Base-by-base conservation (phyloP, 148 eudicot genomes). In the Pharnaceum exiguum region DNA sequence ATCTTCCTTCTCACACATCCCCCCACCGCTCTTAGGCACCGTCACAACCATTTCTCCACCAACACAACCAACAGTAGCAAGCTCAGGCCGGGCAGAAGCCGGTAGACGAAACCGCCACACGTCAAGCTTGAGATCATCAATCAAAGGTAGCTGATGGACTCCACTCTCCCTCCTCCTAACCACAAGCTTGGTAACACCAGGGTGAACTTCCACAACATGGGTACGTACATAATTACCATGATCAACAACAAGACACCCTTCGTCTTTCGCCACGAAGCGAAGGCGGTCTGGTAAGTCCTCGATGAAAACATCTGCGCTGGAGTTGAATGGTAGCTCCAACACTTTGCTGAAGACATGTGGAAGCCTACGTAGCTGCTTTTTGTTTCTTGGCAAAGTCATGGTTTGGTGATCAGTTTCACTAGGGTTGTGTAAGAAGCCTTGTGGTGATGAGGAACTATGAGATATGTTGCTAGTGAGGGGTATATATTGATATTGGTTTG, bases 31-130 rank as follows among this genome's bases (percentile, higher is more conserved):
- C 62, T 82, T 82, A 2, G 94, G 94, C 80, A 86, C 86, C 18
- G 73, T 73, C 62, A 85, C 94, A 24, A 82, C 64, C 16, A 85
- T 71, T 51, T 64, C 64, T 15, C 88, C 90, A 11, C 62, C 74
- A 0, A 17, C 43, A 32, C 68, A 85, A 7, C 38, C 72, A 36
- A 85, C 94, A 2, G 55, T 73, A 5, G 89, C 87, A 38, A 72
- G 46, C 68, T 85, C 87, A 53, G 87, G 81, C 55, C 68, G 66
- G 16, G 86, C 77, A 22, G 46, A 24, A 5, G 40, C 65, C 21
- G 90, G 94, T 0, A 89, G 62, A 44, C 96, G 76, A 55, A 77
- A 81, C 60, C 90, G 63, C 96, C 96, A 89, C 63, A 78, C 52
- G 46, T 89, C 85, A 6, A 86, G 28, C 62, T 62, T 70, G 38